These are phyloP conservation scores for Citrus medica DNA, from an alignment of 345 rosid species.

Conservation along the genomic window DNA sequence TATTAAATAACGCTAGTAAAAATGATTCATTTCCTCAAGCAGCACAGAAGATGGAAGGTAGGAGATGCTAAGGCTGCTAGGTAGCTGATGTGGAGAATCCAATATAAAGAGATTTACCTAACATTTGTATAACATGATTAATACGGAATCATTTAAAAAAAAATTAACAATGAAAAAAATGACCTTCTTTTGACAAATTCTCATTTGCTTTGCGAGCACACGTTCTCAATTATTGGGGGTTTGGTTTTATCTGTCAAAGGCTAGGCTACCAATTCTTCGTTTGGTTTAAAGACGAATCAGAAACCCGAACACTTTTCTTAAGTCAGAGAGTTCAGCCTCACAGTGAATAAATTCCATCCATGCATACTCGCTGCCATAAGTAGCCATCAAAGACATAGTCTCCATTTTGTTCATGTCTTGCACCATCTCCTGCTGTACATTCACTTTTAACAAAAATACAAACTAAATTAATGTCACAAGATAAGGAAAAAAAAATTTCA, in stretches of 20 bases:
- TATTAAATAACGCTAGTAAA: too few relatives aligned
- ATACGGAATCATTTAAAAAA: slow-evolving; percentile 12
- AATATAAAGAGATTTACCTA: background rate
- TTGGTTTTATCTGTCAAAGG: background rate
- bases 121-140: background rate
- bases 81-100: background rate
- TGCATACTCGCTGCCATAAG: background rate
- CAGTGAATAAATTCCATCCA: background rate
- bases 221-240: slow-evolving; percentile 22
- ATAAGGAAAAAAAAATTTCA: too few relatives aligned
- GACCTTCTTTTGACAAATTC: slow-evolving; percentile 17
- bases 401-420: background rate
- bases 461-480: too few relatives aligned
- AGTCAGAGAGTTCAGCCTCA: background rate
- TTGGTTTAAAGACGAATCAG: background rate
- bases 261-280: background rate
- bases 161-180: background rate
- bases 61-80: too few relatives aligned
- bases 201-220: background rate
- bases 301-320: background rate
- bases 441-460: background rate
- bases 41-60: too few relatives aligned
- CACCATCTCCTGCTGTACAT: background rate
- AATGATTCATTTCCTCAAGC: too few relatives aligned
- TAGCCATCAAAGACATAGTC: background rate